These are phyloP conservation scores for Panicum virgatum DNA, from an alignment of 202 grass and related monocot genomes.

Conservation along the genomic window DNA sequence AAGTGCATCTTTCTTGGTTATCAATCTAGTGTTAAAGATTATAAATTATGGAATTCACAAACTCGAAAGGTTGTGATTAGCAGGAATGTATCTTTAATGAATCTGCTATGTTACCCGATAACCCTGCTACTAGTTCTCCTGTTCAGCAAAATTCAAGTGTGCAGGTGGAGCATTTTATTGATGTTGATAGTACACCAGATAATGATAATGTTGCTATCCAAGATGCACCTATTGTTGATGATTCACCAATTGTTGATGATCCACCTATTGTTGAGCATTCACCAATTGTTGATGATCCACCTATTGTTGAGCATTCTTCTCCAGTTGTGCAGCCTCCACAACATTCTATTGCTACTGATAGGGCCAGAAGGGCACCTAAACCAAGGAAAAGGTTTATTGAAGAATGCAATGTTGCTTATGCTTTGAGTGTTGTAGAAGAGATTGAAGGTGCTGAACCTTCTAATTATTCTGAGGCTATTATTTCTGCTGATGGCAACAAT, in stretches of 20 bases:
- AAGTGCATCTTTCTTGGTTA: background rate
- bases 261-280: background rate
- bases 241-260: background rate
- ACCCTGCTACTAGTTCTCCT: background rate
- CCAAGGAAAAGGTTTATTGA: too few species aligned
- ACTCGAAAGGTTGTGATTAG: background rate
- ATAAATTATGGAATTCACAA: background rate
- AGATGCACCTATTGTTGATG: background rate
- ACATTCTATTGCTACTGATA: background rate
- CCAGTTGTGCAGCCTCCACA: background rate
- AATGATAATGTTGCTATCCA: background rate
- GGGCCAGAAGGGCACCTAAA: background rate
- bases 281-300: background rate
- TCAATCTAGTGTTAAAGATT: background rate
- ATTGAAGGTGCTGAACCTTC: background rate
- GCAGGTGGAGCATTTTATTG: too few species aligned
- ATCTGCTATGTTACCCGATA: background rate
- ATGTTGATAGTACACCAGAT: too few species aligned
- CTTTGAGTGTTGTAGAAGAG: background rate
- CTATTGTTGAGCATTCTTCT: background rate
- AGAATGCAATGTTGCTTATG: background rate
- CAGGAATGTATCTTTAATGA: background rate
- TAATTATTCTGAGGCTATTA: background rate
- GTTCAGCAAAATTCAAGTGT: background rate
- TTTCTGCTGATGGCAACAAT: too few species aligned